Evolutionary conservation across 768 basidiomycete species (phyloP).

Genomic region (Mycena maculata): DNA sequence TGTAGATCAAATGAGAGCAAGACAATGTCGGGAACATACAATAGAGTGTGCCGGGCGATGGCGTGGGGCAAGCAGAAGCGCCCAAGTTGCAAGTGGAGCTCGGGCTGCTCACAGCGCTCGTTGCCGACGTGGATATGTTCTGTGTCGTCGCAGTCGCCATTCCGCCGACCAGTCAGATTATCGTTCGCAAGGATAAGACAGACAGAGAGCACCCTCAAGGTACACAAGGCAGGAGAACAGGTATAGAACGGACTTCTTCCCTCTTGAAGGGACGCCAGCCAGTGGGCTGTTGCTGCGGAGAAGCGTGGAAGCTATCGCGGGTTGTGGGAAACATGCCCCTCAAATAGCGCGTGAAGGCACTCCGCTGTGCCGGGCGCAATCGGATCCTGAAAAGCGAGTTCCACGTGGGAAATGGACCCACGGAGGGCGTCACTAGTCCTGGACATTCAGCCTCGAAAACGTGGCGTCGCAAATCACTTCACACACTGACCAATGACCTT

Average conservation of each 20-base stretch:
- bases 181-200: no score
- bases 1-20: background rate
- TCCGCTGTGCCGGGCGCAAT: background rate
- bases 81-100: background rate
- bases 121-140: background rate
- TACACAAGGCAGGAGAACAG: no score
- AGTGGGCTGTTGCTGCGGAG: slow-evolving; percentile 16
- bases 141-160: background rate
- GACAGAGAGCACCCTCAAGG: no score
- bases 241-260: background rate
- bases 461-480: background rate
- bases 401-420: slow-evolving; percentile 1
- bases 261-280: no score
- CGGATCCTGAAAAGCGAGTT: background rate
- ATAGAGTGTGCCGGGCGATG: slow-evolving; percentile 9
- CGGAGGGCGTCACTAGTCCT: background rate
- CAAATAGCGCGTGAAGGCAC: background rate
- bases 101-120: background rate
- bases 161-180: no score
- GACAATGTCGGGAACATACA: background rate
- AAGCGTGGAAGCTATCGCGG: background rate
- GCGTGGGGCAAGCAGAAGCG: background rate
- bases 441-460: background rate
- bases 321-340: background rate
- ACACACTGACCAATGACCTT: background rate